Conservation (phyloP, 495 filamentous ascomycete genomes). For the Aspergillus carlsbadensis region DNA sequence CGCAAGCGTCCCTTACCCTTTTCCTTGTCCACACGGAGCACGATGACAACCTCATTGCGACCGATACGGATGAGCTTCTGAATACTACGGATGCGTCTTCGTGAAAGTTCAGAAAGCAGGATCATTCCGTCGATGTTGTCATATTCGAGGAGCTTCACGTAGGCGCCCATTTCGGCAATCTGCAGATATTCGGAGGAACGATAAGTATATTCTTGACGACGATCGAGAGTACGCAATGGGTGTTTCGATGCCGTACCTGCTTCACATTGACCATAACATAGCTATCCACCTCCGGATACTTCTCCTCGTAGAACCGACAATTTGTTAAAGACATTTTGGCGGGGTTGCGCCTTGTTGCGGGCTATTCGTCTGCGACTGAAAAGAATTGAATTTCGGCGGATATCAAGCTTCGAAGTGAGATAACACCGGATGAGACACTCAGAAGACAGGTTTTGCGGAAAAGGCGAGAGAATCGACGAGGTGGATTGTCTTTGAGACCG, state of each 20-base stretch:
- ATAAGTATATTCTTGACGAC: not conserved
- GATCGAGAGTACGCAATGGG: not conserved
- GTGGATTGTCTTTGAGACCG: constrained; percentile 15
- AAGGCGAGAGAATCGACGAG: constrained; percentile 7
- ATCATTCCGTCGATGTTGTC: constrained; percentile 99
- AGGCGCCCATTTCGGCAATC: constrained; percentile 99
- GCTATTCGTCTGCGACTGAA: constrained; percentile 16
- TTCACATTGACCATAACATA: constrained; percentile 99
- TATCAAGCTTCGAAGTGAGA: constrained; percentile 17
- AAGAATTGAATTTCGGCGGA: constrained; percentile 1
- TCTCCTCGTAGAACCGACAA: constrained; percentile 98
- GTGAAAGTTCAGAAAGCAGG: constrained; percentile 89
- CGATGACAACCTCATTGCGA: constrained; percentile 96
- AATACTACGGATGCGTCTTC: constrained; percentile 95
- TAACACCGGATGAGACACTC: not conserved
- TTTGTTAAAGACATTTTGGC: constrained; percentile 92
- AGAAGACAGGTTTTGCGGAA: constrained; percentile 5
- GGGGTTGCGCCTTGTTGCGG: constrained; percentile 44
- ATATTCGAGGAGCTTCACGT: constrained; percentile 98
- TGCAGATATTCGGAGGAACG: constrained; percentile 35
- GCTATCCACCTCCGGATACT: constrained; percentile 97
- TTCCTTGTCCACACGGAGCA: constrained; percentile 97
- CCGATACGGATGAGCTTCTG: constrained; percentile 98
- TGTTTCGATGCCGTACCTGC: constrained; percentile 59
- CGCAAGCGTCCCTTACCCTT: constrained; percentile 63